A percentile compares a stretch with the other conserved stretches of the same genome.
Evolutionary conservation across 345 rosid species (phyloP).

Genomic region (Citropsis articulata): DNA sequence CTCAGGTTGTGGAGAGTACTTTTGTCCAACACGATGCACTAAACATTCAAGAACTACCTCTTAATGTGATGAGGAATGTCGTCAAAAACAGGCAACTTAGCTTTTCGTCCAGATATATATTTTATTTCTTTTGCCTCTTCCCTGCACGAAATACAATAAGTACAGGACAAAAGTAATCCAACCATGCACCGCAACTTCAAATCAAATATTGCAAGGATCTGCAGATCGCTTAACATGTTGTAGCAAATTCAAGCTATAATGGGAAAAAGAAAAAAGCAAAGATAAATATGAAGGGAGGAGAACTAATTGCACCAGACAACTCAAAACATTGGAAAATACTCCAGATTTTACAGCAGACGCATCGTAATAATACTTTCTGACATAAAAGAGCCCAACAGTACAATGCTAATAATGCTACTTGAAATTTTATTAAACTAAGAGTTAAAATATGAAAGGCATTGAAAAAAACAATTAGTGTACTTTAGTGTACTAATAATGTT

Average conservation of each 20-base stretch:
- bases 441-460: neutral
- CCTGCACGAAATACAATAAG: too few species aligned
- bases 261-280: neutral
- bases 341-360: neutral
- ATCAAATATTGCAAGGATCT: neutral
- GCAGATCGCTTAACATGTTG: neutral
- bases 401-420: neutral
- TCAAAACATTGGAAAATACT: neutral
- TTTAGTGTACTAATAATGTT: neutral
- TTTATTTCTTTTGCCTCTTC: too few species aligned
- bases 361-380: neutral
- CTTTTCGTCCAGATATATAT: too few species aligned
- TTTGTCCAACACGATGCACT: too few species aligned
- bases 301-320: neutral
- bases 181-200: too few species aligned
- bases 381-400: neutral
- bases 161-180: too few species aligned
- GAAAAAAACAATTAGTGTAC: neutral
- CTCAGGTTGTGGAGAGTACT: too few species aligned
- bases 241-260: neutral
- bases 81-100: too few species aligned
- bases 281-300: neutral
- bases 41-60: too few species aligned
- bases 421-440: neutral
- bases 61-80: too few species aligned